Evolutionary conservation across 306 rosid species (phyloP).

Genomic region (Albizia julibrissin): DNA sequence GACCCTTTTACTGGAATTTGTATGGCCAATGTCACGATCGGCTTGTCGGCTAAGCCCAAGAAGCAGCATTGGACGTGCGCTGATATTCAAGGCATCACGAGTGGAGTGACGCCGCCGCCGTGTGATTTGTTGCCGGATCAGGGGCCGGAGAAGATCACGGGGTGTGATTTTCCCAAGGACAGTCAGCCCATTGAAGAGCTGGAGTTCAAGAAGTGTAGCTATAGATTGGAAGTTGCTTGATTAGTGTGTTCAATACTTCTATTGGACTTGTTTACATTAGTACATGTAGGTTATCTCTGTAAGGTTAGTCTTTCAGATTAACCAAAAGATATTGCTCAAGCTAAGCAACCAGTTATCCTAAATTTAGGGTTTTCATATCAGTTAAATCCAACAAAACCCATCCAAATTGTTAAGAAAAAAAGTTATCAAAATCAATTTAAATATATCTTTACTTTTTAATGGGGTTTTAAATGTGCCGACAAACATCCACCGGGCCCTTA

Average conservation of each 20-base stretch:
- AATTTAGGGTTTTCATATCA: neutral
- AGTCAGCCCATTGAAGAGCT: constrained; percentile 59
- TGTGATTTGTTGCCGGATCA: constrained; percentile 68
- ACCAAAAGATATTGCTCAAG: constrained; percentile 10
- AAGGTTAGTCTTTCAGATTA: constrained; percentile 8
- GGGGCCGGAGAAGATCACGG: constrained; percentile 44
- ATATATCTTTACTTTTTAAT: neutral
- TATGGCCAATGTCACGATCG: constrained; percentile 76
- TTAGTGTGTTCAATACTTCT: neutral
- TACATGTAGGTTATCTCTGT: constrained; percentile 22
- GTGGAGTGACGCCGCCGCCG: constrained; percentile 72
- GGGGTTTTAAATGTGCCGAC: neutral
- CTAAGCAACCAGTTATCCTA: constrained; percentile 10
- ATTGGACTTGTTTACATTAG: constrained; percentile 1
- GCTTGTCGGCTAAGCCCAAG: constrained; percentile 73
- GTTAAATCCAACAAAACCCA: neutral
- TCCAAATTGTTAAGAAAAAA: neutral
- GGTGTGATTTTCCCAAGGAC: constrained; percentile 70
- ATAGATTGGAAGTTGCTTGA: constrained; percentile 31
- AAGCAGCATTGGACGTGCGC: constrained; percentile 81
- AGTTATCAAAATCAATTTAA: neutral
- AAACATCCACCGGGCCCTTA: neutral
- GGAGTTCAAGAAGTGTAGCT: constrained; percentile 62
- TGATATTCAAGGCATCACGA: constrained; percentile 66
- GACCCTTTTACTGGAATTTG: constrained; percentile 78